Evolutionary conservation across 805 yeast genomes (phyloP).

Genomic region (Myxozyma geophila): DNA sequence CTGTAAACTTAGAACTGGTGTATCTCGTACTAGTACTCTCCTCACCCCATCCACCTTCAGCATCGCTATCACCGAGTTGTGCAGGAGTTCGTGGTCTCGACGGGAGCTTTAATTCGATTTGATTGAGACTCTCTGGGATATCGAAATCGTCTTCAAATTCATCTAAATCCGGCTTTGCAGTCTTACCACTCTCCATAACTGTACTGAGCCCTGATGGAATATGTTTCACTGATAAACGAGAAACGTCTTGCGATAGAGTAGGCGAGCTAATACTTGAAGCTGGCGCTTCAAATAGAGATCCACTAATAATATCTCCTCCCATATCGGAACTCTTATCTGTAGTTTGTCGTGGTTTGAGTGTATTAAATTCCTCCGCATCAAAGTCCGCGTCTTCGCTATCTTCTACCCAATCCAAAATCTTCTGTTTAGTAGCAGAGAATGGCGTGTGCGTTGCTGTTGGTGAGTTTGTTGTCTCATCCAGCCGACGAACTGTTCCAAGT

Average conservation of each 20-base stretch:
- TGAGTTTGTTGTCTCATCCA: neutral
- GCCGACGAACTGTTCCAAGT: neutral
- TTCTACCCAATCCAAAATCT: slow-evolving; percentile 9
- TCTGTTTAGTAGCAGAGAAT: neutral
- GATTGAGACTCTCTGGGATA: slow-evolving; percentile 19
- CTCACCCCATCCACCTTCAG: slow-evolving; percentile 33
- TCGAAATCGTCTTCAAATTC: slow-evolving; percentile 32
- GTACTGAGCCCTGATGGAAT: neutral
- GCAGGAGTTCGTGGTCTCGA: slow-evolving; percentile 19
- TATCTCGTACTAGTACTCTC: slow-evolving; percentile 30
- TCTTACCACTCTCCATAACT: neutral
- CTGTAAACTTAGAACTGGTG: slow-evolving; percentile 20
- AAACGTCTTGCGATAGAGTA: neutral
- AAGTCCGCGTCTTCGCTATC: slow-evolving; percentile 7
- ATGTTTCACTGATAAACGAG: neutral
- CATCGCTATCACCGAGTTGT: slow-evolving; percentile 17
- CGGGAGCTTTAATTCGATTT: slow-evolving; percentile 4
- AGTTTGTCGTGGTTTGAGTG: slow-evolving; percentile 7
- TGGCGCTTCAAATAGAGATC: slow-evolving; percentile 12
- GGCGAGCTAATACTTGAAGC: neutral
- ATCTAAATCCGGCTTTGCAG: slow-evolving; percentile 8
- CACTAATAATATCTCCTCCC: slow-evolving; percentile 9
- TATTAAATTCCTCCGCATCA: slow-evolving; percentile 4
- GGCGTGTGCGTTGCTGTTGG: neutral
- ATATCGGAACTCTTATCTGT: neutral